Base-by-base conservation (phyloP, 192 early-diverging fungal species). In the Oehlia diaphana region DNA sequence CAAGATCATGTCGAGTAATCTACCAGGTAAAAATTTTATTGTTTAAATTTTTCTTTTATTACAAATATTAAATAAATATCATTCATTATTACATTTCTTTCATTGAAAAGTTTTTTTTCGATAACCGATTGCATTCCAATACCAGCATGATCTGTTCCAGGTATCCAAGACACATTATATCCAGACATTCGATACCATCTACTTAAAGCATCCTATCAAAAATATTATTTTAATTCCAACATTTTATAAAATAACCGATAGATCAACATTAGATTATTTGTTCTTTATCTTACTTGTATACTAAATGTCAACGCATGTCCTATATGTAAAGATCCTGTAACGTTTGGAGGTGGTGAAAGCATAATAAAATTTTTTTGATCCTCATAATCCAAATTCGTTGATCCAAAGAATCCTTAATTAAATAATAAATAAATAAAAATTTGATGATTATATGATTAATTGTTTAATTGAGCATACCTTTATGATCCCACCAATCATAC, bases 141-240 rank as follows among this genome's bases (percentile, higher is more conserved):
- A 35, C 97, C 97, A 35, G 97, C 97, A 81, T 99, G 97, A 80
- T 99, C 97, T 62, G 92, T 94, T n/a, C 97, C 97, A 3, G 97
- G 97, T 23, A 97, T 91, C 91, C 94, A 99, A 19, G 94, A 90
- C 28, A 95, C 92, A 21, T 89, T 89, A 75, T 94, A 92, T n/a
- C 97, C 97, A 21, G 90, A 85, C 97, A 99, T 98, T 21, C 96
- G 89, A 74, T 94, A 91, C 91, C 91, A 94, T 4, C 93, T 89
- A 8, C 89, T 91, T 37, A 93, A 76, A 0, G 91, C 84, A 71
- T 94, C 93, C 79, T 82, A 49, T 69, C 9, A 21, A 44, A 39
- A 44, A 7, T 2, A 31, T 7, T 67, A 33, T 16, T 33, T 67
- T 33, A 67, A 33, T 33, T 67, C 13, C 8, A 28, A 23, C 28